A percentile compares a stretch with the other conserved stretches of the same genome.
phyloP scores from a whole-genome alignment of 371 early-diverging fungal genomes.

The Apophysomyces ossiformis region DNA sequence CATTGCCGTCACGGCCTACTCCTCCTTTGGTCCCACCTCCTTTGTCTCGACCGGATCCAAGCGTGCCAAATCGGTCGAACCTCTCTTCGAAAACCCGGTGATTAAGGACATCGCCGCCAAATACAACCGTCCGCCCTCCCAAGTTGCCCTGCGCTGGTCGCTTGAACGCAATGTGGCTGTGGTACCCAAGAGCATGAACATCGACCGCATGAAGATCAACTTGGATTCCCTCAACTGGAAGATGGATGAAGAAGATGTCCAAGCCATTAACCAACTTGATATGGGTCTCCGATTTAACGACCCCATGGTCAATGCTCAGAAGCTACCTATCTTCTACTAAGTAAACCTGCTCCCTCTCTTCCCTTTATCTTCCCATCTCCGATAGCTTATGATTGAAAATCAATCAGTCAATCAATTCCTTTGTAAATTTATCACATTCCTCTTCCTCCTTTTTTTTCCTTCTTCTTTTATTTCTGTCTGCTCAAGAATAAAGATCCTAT shows the following conservation, averaged over 20 bases:
- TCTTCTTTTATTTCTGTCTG: no score
- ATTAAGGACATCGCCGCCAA: conserved; percentile 47
- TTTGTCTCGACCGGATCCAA: conserved; percentile 51
- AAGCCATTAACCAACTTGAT: conserved; percentile 34
- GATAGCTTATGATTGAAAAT: background rate
- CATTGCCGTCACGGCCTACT: conserved; percentile 65
- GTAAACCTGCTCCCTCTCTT: background rate
- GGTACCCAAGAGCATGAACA: conserved; percentile 68
- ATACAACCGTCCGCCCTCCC: conserved; percentile 48
- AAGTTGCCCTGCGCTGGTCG: conserved; percentile 63
- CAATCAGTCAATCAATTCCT: no score
- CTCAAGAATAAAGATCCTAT: no score
- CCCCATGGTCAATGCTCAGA: conserved; percentile 31
- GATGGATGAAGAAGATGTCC: conserved; percentile 41
- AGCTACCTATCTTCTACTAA: conserved; percentile 32
- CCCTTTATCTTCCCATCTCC: background rate
- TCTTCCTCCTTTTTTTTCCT: no score
- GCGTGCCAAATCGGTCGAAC: conserved; percentile 29
- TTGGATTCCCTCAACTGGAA: conserved; percentile 35
- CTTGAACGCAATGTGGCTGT: conserved; percentile 60
- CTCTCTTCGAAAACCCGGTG: conserved; percentile 42
- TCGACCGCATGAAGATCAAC: conserved; percentile 53
- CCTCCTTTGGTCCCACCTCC: conserved; percentile 64
- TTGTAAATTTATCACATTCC: no score
- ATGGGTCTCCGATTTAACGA: conserved; percentile 36